Percentiles rank a stretch among this genome's conserved stretches.
These are phyloP conservation scores for Blastobotrys persicus DNA, from an alignment of 1,139 yeast genomes.

Conservation along the genomic window DNA sequence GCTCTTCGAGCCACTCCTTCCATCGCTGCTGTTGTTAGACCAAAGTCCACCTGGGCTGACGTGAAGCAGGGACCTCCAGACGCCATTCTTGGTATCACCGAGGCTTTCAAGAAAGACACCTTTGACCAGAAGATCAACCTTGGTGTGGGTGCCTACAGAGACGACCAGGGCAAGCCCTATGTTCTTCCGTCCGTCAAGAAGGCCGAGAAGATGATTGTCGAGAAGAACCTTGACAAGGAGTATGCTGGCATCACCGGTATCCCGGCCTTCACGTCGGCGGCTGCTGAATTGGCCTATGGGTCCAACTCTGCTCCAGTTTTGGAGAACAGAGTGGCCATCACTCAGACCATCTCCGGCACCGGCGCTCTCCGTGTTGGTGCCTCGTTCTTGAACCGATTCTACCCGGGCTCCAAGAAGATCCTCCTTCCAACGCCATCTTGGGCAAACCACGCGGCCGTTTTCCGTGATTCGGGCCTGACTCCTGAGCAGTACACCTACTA, in stretches of 20 bases:
- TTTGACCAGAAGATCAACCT: slow-evolving; percentile 70
- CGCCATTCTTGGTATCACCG: slow-evolving; percentile 62
- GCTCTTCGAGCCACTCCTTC: slow-evolving; percentile 1
- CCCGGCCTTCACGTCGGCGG: slow-evolving; percentile 68
- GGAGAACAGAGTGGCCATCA: slow-evolving; percentile 53
- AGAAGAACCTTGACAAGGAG: slow-evolving; percentile 73
- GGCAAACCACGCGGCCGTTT: slow-evolving; percentile 66
- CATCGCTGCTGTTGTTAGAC: slow-evolving; percentile 6
- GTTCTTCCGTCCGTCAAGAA: slow-evolving; percentile 77
- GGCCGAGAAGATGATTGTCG: slow-evolving; percentile 45
- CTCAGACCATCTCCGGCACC: slow-evolving; percentile 71
- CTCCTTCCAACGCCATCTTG: slow-evolving; percentile 69
- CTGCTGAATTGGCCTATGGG: slow-evolving; percentile 63
- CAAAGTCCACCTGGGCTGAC: slow-evolving; percentile 37
- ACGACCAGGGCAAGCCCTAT: slow-evolving; percentile 90
- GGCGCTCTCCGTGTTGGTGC: slow-evolving; percentile 73
- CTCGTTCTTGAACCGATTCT: slow-evolving; percentile 54
- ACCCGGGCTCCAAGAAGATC: slow-evolving; percentile 44
- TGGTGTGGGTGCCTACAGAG: slow-evolving; percentile 97
- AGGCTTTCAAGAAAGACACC: slow-evolving; percentile 49
- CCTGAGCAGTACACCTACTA: slow-evolving; percentile 64
- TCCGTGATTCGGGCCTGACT: slow-evolving; percentile 45
- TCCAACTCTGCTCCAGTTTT: slow-evolving; percentile 37
- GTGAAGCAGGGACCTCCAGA: slow-evolving; percentile 63
- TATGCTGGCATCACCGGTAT: slow-evolving; percentile 84